Base-by-base conservation (phyloP, 1,139 yeast species). In the Candida tropicalis region DNA sequence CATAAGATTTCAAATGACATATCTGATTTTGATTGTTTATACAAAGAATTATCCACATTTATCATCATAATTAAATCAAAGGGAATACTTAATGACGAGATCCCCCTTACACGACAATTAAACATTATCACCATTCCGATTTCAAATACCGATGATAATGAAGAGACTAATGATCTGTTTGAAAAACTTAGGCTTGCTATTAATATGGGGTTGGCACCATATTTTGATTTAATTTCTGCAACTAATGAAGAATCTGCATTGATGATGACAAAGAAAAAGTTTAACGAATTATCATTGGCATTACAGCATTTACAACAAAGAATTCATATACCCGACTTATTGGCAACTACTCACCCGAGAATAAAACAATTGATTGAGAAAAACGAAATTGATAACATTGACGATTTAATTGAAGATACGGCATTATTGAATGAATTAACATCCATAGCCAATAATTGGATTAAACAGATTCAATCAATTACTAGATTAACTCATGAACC, bases 401-500 rank as follows among this genome's bases (percentile, higher is more conserved):
- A 56, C 4, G 48, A 42, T 1, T 52, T 70, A 6, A 51, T 80
- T 2, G 52, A 63, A 1, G 91, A 88, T 51, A 62, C 85, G 0
- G 58, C 62, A 0, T 75, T 84, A 48, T 66, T 89, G 38, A 90
- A 90, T 55, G 75, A 74, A 34, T 62, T 89, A 10, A 93, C 91
- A 39, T 63, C 75, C 3, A 73, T 72, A 5, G 93, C 84, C 4
- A 87, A 87, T 53, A 70, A 70, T 9, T 90, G 97, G 97, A 79
- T 84, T 18, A 77, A 72, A 47, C 77, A 80, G 35, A 79, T 84
- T 10, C 87, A 82, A 51, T 63, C 73, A 1, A 66, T 88, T 7
- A 78, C 91, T 0, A 66, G 68, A 26, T 59, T 84, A 35, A 60
- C 72, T 22, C 77, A 76, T 42, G 75, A 75, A 26, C 81, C 87